Evolutionary conservation across 768 basidiomycete species (phyloP).

Genomic region (Gloeopeniophorella convolvens): DNA sequence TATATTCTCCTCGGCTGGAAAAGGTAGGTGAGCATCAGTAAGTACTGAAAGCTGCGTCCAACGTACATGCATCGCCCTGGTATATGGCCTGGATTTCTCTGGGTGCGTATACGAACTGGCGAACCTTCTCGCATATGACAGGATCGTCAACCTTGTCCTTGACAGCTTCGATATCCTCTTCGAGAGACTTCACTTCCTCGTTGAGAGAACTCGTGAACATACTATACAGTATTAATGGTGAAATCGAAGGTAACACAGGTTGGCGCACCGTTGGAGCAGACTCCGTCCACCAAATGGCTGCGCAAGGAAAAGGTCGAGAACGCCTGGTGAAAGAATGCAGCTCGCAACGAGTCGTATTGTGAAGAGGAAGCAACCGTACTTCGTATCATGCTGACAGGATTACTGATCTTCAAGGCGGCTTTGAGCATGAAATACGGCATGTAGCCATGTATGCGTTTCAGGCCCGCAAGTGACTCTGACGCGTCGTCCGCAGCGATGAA

Average conservation of each 20-base stretch:
- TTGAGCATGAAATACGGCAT: conserved; percentile 99
- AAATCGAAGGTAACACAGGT: not conserved
- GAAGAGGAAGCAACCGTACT: conserved; percentile 35
- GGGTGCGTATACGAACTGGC: conserved; percentile 79
- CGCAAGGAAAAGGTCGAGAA: conserved; percentile 93
- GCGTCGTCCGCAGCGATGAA: conserved; percentile 91
- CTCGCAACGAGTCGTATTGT: conserved; percentile 1
- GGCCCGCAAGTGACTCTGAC: conserved; percentile 76
- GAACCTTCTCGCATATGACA: conserved; percentile 81
- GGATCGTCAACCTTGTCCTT: conserved; percentile 87
- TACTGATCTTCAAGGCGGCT: conserved; percentile 84
- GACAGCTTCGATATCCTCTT: conserved; percentile 84
- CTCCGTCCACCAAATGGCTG: conserved; percentile 94
- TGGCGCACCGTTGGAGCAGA: conserved; percentile 72
- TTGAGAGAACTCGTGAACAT: conserved; percentile 93
- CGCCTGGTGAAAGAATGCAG: conserved; percentile 29
- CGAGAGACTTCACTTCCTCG: conserved; percentile 81
- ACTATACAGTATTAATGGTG: conserved; percentile 33
- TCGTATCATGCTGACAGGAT: conserved; percentile 95
- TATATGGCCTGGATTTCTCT: conserved; percentile 81
- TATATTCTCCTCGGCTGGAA: conserved; percentile 56
- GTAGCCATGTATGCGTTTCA: conserved; percentile 90
- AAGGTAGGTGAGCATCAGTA: not conserved
- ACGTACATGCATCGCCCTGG: conserved; percentile 70
- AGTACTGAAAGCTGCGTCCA: conserved; percentile 7